Base-by-base conservation (phyloP, 345 rosid species). In the Microthlaspi erraticum region DNA sequence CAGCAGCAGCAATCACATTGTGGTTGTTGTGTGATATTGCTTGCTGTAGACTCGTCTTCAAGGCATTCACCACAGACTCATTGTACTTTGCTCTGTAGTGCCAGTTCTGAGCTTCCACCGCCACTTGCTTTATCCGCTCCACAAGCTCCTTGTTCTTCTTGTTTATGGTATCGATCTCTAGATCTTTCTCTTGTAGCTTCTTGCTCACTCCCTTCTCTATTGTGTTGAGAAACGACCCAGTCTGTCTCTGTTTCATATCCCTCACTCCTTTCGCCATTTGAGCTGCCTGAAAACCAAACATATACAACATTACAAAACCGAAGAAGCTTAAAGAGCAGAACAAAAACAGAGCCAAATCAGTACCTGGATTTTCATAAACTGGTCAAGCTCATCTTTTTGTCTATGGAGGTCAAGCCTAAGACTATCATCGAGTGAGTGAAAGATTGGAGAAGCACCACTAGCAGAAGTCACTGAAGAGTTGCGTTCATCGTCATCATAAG, bases 1-100 rank as follows among this genome's bases (percentile, higher is more conserved):
- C 70, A 23, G 79, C 83, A 23, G 79, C 83, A 41, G 14, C 58
- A 10, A 26, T 63, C 60, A 51, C 62, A 51, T 69, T 75, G 59
- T 59, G 60, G 53, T 75, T 75, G 60, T 69, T 76, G 2, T 75
- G 81, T 14, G 86, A 80, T 83, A 83, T 74, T 29, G 82, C 87
- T 76, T 85, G 97, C 73, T 88, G 81, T 49, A 88, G 78, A 75
- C 86, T 86, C 63, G 66, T 80, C 81, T 83, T 90, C 53, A 90
- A 62, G 33, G 71, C 81, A 58, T 83, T 83, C n/a, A 86, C 79
- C 37, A 90, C 71, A 16, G 88, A 82, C 74, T 90, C 97, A 0
- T 82, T 87, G 80, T 87, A 84, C 74, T 83, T 86, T 50, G 91
- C 93, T 74, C 82, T 76, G 76, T 73, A 76, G 17, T 88, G 90